phyloP scores from a whole-genome alignment of 148 eudicot species.

The Silene uniflora region DNA sequence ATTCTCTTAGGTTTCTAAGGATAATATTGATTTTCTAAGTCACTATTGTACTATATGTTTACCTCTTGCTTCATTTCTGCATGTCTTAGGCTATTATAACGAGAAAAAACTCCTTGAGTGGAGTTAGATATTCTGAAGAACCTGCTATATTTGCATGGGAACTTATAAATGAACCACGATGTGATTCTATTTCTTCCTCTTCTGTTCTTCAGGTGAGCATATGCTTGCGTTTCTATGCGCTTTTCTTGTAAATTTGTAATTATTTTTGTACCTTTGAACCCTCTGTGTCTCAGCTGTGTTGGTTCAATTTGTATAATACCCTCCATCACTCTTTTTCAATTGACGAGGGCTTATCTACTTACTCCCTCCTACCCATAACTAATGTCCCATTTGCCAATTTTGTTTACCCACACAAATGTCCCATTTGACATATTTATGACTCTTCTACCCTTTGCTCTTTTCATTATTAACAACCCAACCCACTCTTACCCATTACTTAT shows the following conservation, averaged over 20 bases:
- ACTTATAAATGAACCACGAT: conserved; percentile 53
- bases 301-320: neutral
- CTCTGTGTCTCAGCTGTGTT: neutral
- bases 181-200: conserved; percentile 39
- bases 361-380: no score
- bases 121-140: conserved; percentile 46
- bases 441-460: no score
- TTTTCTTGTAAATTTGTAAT: neutral
- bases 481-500: no score
- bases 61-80: conserved; percentile 6
- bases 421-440: no score
- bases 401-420: no score
- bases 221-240: neutral
- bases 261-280: no score
- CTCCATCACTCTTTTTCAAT: neutral
- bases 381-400: no score
- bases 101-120: conserved; percentile 44
- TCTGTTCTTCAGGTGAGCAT: conserved; percentile 38
- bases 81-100: conserved; percentile 42
- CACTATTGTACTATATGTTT: neutral
- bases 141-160: conserved; percentile 61
- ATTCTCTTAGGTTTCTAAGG: neutral
- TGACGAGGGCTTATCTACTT: neutral
- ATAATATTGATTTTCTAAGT: neutral
- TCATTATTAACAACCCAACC: no score